These are phyloP conservation scores for Ceriops zippeliana DNA, from an alignment of 345 rosid genomes.

Conservation along the genomic window DNA sequence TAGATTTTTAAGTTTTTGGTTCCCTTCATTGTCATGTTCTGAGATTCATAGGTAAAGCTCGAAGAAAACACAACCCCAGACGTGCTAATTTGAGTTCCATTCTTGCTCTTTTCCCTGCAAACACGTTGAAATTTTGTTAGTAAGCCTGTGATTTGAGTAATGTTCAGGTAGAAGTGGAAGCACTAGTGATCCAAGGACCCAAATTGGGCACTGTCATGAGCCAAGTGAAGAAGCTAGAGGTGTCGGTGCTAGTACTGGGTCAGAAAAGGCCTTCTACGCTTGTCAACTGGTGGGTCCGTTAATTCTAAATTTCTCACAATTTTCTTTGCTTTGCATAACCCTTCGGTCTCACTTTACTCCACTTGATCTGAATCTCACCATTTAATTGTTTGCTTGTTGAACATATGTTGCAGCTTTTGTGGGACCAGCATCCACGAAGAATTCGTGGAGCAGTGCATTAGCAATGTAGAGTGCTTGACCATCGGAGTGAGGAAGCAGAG, in stretches of 20 bases:
- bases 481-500: conserved; percentile 92
- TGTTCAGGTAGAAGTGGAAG: conserved; percentile 84
- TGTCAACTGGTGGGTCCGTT: conserved; percentile 50
- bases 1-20: neutral
- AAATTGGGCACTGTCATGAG: conserved; percentile 69
- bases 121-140: no score
- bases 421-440: conserved; percentile 68
- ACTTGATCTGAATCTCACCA: neutral
- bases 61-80: no score
- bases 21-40: neutral
- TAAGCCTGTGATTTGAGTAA: neutral
- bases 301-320: neutral
- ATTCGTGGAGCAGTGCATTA: conserved; percentile 78
- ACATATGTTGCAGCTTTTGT: conserved; percentile 50
- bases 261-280: conserved; percentile 67
- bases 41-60: neutral
- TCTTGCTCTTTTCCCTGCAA: neutral
- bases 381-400: neutral
- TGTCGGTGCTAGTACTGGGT: conserved; percentile 79
- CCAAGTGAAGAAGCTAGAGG: conserved; percentile 95
- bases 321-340: neutral
- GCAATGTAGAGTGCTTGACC: conserved; percentile 70
- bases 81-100: no score
- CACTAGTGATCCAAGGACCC: conserved; percentile 85
- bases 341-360: conserved; percentile 16